Conservation (phyloP, 495 filamentous ascomycete species). For the Friedmanniomyces simplex region DNA sequence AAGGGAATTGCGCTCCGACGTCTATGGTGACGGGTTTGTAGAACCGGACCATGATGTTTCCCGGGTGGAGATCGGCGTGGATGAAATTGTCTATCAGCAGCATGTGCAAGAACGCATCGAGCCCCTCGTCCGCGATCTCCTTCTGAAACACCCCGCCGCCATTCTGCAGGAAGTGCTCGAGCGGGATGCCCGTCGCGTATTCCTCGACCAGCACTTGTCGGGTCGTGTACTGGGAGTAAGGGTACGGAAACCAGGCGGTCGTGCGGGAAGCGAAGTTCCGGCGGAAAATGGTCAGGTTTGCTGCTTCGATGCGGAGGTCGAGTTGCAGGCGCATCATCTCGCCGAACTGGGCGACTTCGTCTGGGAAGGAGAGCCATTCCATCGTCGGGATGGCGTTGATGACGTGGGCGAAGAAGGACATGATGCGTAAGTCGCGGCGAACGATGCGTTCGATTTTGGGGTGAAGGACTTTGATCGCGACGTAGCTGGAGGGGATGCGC, state of each 20-base stretch:
- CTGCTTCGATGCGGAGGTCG: constrained; percentile 87
- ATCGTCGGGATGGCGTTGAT: constrained; percentile 88
- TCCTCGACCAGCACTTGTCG: constrained; percentile 91
- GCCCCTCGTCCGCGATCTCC: constrained; percentile 89
- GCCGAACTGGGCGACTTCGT: constrained; percentile 88
- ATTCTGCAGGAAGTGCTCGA: constrained; percentile 78
- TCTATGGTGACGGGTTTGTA: constrained; percentile 68
- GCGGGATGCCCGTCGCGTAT: constrained; percentile 85
- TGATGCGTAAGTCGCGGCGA: constrained; percentile 79
- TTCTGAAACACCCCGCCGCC: constrained; percentile 88
- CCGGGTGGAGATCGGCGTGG: constrained; percentile 95
- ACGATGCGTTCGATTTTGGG: constrained; percentile 84
- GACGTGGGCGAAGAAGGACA: constrained; percentile 79
- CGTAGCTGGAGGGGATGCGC: constrained; percentile 80
- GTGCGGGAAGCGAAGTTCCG: constrained; percentile 80
- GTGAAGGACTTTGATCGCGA: constrained; percentile 94
- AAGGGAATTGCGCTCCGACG: constrained; percentile 37
- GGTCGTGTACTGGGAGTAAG: constrained; percentile 83
- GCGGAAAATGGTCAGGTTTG: constrained; percentile 82
- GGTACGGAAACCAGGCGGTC: constrained; percentile 93
- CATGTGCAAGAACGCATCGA: constrained; percentile 98
- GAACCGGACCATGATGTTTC: constrained; percentile 99
- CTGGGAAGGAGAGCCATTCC: constrained; percentile 93
- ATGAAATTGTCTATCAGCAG: constrained; percentile 96
- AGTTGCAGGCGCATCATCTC: constrained; percentile 98